A percentile compares a stretch with the other conserved stretches of the same genome.
Conservation (phyloP, 2,329 filamentous ascomycete genomes). For the Geosmithia putterillii region DNA sequence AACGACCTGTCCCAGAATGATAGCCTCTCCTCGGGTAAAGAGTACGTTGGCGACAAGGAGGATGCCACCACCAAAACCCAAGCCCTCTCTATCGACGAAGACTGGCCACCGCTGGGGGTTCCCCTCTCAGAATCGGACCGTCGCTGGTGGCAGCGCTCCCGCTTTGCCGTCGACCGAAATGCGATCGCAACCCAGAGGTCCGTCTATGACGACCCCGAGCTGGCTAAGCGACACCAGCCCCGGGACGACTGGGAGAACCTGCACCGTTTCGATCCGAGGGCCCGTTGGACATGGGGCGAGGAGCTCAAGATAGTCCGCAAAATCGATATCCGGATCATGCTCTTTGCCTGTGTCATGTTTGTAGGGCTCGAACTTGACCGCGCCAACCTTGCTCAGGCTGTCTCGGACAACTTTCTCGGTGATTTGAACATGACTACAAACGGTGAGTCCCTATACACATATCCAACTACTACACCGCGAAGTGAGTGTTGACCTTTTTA, state of each 20-base stretch:
- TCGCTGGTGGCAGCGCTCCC: neutral
- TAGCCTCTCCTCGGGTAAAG: neutral
- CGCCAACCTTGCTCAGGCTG: slow-evolving; percentile 31
- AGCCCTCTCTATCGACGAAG: neutral
- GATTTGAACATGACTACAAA: slow-evolving; percentile 31
- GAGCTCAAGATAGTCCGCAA: slow-evolving; percentile 19
- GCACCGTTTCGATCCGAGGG: slow-evolving; percentile 22
- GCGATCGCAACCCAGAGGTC: slow-evolving; percentile 24
- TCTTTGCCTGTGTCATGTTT: slow-evolving; percentile 29
- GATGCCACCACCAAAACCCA: neutral
- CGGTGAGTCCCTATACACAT: no score
- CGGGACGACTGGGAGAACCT: slow-evolving; percentile 19
- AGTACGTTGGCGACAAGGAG: neutral
- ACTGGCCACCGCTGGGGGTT: neutral
- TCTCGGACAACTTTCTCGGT: slow-evolving; percentile 32
- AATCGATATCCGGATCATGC: slow-evolving; percentile 28
- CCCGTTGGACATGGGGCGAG: slow-evolving; percentile 22
- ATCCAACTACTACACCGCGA: no score
- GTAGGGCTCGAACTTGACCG: slow-evolving; percentile 34
- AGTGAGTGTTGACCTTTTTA: neutral
- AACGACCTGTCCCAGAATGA: no score
- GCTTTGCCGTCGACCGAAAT: slow-evolving; percentile 1
- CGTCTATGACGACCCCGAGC: slow-evolving; percentile 28
- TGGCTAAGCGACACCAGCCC: slow-evolving; percentile 20
- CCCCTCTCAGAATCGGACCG: neutral